Conservation (phyloP, 257 asterid genomes). For the Fraxinus americana region DNA sequence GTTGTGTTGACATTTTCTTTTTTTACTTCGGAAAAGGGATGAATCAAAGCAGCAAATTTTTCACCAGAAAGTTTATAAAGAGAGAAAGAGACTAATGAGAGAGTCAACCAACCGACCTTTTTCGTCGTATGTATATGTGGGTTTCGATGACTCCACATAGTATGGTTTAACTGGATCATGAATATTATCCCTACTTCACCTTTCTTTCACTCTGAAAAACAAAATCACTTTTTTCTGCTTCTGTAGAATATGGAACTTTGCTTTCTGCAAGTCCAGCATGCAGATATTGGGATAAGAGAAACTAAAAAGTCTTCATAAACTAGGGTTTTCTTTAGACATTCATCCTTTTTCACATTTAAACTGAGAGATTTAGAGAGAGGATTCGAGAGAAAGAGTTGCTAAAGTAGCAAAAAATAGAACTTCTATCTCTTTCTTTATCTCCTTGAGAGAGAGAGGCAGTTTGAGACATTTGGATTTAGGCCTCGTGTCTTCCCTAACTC, state of each 20-base stretch:
- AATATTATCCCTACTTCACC: neutral
- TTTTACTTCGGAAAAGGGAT: neutral
- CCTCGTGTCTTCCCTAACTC: conserved; percentile 5
- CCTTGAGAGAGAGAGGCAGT: neutral
- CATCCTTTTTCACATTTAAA: conserved; percentile 12
- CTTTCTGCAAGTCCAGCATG: conserved; percentile 38
- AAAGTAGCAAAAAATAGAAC: neutral
- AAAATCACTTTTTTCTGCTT: conserved; percentile 9
- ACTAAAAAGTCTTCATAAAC: conserved; percentile 9
- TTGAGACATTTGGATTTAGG: conserved; percentile 9
- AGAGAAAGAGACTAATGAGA: neutral
- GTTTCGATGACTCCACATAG: conserved; percentile 1
- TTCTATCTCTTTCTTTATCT: neutral
- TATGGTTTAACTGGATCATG: neutral
- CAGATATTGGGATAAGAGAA: conserved; percentile 26
- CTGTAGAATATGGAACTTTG: conserved; percentile 12
- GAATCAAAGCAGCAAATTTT: neutral
- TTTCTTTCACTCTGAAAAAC: neutral
- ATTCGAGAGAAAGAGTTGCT: neutral
- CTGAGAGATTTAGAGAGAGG: neutral
- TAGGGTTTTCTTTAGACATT: conserved; percentile 32
- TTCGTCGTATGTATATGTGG: conserved; percentile 6
- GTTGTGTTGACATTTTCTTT: neutral
- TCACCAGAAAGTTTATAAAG: neutral
- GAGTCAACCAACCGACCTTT: conserved; percentile 6